Evolutionary conservation across 352 stramenopile species (phyloP).

Genomic region (Phytophthora sp.): DNA sequence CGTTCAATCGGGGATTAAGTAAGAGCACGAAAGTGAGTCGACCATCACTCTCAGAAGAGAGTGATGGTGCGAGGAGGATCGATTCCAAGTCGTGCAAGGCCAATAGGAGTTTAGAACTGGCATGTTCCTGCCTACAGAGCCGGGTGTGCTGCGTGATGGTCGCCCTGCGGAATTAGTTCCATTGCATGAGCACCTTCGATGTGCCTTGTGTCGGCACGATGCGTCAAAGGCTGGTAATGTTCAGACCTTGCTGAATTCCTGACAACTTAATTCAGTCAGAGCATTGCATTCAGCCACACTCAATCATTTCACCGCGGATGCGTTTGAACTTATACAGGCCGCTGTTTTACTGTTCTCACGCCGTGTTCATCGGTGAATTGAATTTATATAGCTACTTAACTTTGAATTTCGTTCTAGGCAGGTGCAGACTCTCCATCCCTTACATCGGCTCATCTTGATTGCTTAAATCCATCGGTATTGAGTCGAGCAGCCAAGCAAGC

Average conservation of each 20-base stretch:
- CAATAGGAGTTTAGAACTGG: not conserved
- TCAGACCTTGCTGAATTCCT: not conserved
- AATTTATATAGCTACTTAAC: conserved; percentile 15
- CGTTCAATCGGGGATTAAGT: conserved; percentile 19
- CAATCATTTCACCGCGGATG: too few species aligned
- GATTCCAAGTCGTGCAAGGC: not conserved
- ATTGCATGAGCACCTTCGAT: not conserved
- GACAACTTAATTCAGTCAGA: conserved; percentile 9
- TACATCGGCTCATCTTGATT: conserved; percentile 28
- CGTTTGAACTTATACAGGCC: too few species aligned
- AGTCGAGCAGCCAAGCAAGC: conserved; percentile 41
- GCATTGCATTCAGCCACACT: too few species aligned
- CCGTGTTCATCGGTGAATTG: too few species aligned
- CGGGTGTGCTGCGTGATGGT: conserved; percentile 1
- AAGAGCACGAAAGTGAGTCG: too few species aligned
- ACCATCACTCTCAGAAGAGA: too few species aligned
- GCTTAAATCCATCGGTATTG: conserved; percentile 31
- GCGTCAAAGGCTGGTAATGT: not conserved
- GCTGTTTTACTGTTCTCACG: too few species aligned
- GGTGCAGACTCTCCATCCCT: not conserved
- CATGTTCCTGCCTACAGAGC: conserved; percentile 3
- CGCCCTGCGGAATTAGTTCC: conserved; percentile 7
- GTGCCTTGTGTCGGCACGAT: not conserved
- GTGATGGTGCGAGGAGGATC: conserved; percentile 17
- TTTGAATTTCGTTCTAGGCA: conserved; percentile 13